A percentile compares a stretch with the other conserved stretches of the same genome.
These are phyloP conservation scores for Tremellales sp. DNA, from an alignment of 1,284 basidiomycete genomes.

Conservation along the genomic window DNA sequence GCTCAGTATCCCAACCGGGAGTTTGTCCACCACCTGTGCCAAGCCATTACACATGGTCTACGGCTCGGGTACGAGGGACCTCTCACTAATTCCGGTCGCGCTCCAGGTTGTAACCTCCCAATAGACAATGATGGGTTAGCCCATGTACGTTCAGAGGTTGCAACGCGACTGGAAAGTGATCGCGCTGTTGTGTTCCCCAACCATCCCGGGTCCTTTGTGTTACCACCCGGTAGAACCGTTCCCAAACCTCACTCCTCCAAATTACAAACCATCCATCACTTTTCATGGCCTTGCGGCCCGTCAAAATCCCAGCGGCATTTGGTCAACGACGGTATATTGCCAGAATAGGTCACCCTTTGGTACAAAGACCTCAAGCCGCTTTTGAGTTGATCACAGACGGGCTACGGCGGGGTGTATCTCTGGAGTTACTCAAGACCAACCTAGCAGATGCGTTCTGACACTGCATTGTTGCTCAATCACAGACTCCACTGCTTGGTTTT, in stretches of 20 bases:
- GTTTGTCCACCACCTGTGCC: background rate
- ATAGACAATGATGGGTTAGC: background rate
- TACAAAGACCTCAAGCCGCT: conserved; percentile 32
- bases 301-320: conserved; percentile 25
- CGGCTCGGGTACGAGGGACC: background rate
- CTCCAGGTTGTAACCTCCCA: conserved; percentile 1
- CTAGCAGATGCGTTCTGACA: conserved; percentile 49
- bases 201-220: too few relatives aligned
- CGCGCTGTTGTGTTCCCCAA: background rate
- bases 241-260: conserved; percentile 35
- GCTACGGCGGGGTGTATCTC: conserved; percentile 5
- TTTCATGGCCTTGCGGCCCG: too few relatives aligned
- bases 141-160: background rate
- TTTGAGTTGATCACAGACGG: conserved; percentile 18
- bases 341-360: conserved; percentile 34
- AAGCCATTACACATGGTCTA: conserved; percentile 1
- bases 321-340: conserved; percentile 49
- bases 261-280: conserved; percentile 42
- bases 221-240: too few relatives aligned
- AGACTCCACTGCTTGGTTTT: conserved; percentile 47
- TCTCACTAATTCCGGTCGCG: background rate
- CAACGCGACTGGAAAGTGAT: background rate
- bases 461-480: conserved; percentile 39
- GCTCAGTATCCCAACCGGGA: background rate
- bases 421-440: conserved; percentile 52